Evolutionary conservation across 306 rosid genomes (phyloP).

Genomic region (Rosa persica): DNA sequence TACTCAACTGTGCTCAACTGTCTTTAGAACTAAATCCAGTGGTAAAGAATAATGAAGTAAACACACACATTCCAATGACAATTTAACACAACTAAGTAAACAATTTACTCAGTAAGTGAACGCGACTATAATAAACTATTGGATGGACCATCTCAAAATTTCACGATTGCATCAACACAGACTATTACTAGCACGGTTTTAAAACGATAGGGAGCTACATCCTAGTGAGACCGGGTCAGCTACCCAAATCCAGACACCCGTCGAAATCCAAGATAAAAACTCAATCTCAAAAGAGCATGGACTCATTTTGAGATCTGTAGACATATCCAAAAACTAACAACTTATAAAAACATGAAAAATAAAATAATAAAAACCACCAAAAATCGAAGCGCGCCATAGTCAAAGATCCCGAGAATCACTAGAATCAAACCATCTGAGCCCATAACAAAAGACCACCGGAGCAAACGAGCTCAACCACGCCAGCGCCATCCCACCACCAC

Average conservation of each 20-base stretch:
- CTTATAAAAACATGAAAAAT: not conserved
- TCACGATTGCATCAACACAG: not conserved
- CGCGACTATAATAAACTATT: not conserved
- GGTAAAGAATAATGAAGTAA: too few relatives aligned
- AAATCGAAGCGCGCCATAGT: not conserved
- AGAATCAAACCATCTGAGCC: not conserved
- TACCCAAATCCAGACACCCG: too few relatives aligned
- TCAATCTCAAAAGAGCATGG: not conserved
- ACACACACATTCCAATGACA: not conserved
- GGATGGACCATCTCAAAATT: not conserved
- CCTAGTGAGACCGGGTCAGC: too few relatives aligned
- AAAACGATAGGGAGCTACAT: too few relatives aligned
- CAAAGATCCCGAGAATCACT: not conserved
- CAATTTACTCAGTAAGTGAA: not conserved
- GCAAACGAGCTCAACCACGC: not conserved
- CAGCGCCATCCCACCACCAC: not conserved
- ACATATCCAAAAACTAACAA: not conserved
- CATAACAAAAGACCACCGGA: not conserved
- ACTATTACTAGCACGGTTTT: not conserved
- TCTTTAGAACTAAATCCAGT: too few relatives aligned
- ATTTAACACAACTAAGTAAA: not conserved
- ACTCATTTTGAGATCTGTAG: not conserved
- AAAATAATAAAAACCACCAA: too few relatives aligned
- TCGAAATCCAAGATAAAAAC: not conserved
- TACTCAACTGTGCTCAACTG: too few relatives aligned